These are phyloP conservation scores for Saturnispora halmiae DNA, from an alignment of 805 yeast genomes.

Conservation along the genomic window DNA sequence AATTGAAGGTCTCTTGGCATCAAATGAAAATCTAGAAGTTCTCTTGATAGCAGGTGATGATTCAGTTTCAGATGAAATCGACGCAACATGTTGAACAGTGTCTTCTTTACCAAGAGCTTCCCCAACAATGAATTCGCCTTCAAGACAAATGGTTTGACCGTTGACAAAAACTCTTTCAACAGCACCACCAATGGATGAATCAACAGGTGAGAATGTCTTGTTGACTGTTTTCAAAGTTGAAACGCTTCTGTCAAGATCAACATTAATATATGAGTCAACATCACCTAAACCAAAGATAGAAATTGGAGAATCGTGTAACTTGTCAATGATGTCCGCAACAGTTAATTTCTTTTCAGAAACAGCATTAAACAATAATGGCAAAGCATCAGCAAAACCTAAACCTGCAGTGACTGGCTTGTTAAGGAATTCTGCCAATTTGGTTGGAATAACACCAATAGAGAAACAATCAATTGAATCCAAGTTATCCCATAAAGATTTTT, in stretches of 20 bases:
- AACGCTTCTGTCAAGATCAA: constrained; percentile 66
- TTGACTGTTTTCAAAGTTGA: constrained; percentile 34
- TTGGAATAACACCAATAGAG: constrained; percentile 75
- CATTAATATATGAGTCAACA: constrained; percentile 70
- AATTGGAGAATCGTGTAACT: constrained; percentile 75
- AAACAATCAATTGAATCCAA: constrained; percentile 72
- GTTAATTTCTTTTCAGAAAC: constrained; percentile 66
- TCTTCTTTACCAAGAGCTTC: constrained; percentile 56
- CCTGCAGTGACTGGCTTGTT: constrained; percentile 60
- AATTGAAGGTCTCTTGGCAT: constrained; percentile 30
- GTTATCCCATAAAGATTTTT: constrained; percentile 71
- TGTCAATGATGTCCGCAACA: constrained; percentile 57
- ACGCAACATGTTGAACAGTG: constrained; percentile 36
- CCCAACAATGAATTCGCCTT: constrained; percentile 59
- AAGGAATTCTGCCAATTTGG: constrained; percentile 55
- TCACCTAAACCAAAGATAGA: constrained; percentile 75
- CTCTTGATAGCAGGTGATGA: constrained; percentile 31
- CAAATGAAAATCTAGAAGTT: constrained; percentile 44
- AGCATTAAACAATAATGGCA: constrained; percentile 76
- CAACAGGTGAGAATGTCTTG: constrained; percentile 48
- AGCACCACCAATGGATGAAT: constrained; percentile 59
- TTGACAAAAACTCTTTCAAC: constrained; percentile 81
- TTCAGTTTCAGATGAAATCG: constrained; percentile 15
- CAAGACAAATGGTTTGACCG: constrained; percentile 73
- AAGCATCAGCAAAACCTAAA: constrained; percentile 67